Base-by-base conservation (phyloP, 2,329 filamentous ascomycete species). In the Neofusicoccum sp. region DNA sequence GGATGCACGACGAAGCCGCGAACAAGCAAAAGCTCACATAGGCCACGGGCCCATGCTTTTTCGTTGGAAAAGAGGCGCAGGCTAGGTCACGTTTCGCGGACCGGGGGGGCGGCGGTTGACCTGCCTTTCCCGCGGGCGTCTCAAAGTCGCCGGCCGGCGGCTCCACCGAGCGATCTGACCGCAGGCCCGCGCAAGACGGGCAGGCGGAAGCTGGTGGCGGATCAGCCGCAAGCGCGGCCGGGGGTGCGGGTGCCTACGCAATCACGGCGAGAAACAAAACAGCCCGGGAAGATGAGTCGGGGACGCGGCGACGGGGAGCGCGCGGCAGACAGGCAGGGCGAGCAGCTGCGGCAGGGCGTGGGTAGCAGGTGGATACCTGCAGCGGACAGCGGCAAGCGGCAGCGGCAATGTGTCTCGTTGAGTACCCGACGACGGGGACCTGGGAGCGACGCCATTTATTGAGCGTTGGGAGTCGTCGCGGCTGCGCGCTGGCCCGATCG, bases 391-490 rank as follows among this genome's bases (percentile, higher is more conserved):
- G 54, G 54, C 54, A 58, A 44, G 54, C 54, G 29, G 31, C 54
- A 58, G 56, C 44, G 56, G 45, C 43, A 60, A 11, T 49, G 28
- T 49, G 56, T 60, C 56, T 60, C 56, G 44, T 60, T 60, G 56
- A 60, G 56, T 49, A 47, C 56, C 56, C 56, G 56, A 28, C 44
- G 44, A 60, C 56, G 34, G 34, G 44, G 56, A 28, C 56, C 44
- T 41, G 56, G 56, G 56, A 49, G 36, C 43, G 36, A 41, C 33
- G 56, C 56, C 56, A 49, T 39, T 49, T 41, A 60, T 48, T 49
- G 56, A 60, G 39, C 52, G 52, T 56, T 56, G 52, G 52, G 43
- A 48, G 56, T n/a, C 22, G 22, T 22, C 22, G 22, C 22, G 22
- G 43, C 11, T 34, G 39, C 29, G n/a, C 29, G 37, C 52, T 36